Conservation (phyloP, 2,329 filamentous ascomycete genomes). For the Emericellopsis cladophorae region DNA sequence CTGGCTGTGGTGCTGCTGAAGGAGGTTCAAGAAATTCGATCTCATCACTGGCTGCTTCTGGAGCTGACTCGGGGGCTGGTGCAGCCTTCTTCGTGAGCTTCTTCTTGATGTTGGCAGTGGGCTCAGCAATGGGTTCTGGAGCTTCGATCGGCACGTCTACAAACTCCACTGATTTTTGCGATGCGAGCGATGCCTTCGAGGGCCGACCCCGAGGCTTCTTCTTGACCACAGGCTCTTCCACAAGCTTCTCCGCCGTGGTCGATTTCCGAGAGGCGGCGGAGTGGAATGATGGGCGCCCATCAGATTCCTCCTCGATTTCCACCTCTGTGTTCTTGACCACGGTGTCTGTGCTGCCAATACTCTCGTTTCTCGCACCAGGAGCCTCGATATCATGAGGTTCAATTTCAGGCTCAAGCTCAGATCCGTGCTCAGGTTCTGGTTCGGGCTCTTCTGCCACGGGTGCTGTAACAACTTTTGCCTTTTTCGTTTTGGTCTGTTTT, state of each 20-base stretch:
- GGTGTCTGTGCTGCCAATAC: constrained; percentile 27
- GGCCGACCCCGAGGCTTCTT: background rate
- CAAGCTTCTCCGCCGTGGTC: constrained; percentile 1
- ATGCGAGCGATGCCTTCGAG: background rate
- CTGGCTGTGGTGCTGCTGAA: background rate
- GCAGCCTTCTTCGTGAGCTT: too few species aligned
- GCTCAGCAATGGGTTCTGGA: constrained; percentile 1
- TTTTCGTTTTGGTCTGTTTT: constrained; percentile 35
- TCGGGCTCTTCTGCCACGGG: constrained; percentile 9
- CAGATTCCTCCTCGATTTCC: background rate
- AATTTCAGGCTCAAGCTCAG: constrained; percentile 7
- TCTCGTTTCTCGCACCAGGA: constrained; percentile 21
- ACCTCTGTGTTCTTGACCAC: constrained; percentile 21
- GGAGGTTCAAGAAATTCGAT: constrained; percentile 4
- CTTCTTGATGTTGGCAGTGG: too few species aligned
- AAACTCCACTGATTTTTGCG: background rate
- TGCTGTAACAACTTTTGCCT: constrained; percentile 21
- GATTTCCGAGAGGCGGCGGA: constrained; percentile 2
- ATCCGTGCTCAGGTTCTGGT: constrained; percentile 2
- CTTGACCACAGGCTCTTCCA: background rate
- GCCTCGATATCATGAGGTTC: constrained; percentile 4
- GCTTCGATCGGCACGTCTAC: constrained; percentile 3
- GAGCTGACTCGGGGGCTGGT: background rate
- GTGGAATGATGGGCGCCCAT: too few species aligned
- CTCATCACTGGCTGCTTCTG: background rate